Evolutionary conservation across 345 rosid species (phyloP).

Genomic region (Gossypium stocksii): DNA sequence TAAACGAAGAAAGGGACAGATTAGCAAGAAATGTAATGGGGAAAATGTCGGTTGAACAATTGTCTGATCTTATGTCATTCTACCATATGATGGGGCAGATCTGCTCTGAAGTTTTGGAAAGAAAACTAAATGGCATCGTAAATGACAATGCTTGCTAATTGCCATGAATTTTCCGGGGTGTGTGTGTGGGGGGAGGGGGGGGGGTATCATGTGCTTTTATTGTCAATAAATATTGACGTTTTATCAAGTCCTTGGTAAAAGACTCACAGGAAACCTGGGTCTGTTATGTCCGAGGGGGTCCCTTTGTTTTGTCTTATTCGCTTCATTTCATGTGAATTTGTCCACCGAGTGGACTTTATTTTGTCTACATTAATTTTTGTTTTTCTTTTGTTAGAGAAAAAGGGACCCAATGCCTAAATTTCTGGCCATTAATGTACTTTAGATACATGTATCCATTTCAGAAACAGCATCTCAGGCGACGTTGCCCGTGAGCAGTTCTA

Average conservation of each 20-base stretch:
- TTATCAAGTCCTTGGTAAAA: background rate
- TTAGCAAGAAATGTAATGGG: background rate
- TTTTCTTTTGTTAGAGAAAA: background rate
- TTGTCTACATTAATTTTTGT: background rate
- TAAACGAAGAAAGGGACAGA: background rate
- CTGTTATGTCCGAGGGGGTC: background rate
- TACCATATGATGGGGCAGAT: conserved; percentile 1
- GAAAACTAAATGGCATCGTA: background rate
- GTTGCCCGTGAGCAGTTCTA: too few relatives aligned
- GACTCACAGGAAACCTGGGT: background rate
- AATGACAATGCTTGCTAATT: background rate
- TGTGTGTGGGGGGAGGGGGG: background rate
- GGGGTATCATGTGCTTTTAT: background rate
- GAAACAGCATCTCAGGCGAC: too few relatives aligned
- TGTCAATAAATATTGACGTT: background rate
- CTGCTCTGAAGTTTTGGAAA: background rate
- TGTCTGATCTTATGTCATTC: conserved; percentile 1
- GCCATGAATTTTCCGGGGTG: background rate
- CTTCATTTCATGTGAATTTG: background rate
- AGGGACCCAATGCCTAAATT: background rate
- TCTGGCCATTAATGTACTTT: background rate
- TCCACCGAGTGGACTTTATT: background rate
- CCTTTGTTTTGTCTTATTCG: background rate
- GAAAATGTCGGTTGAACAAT: background rate
- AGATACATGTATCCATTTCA: too few relatives aligned